Percentiles rank a stretch among this genome's conserved stretches.
These are phyloP conservation scores for Metarhizium anisopliae DNA, from an alignment of 2,329 filamentous ascomycete genomes.

Conservation along the genomic window DNA sequence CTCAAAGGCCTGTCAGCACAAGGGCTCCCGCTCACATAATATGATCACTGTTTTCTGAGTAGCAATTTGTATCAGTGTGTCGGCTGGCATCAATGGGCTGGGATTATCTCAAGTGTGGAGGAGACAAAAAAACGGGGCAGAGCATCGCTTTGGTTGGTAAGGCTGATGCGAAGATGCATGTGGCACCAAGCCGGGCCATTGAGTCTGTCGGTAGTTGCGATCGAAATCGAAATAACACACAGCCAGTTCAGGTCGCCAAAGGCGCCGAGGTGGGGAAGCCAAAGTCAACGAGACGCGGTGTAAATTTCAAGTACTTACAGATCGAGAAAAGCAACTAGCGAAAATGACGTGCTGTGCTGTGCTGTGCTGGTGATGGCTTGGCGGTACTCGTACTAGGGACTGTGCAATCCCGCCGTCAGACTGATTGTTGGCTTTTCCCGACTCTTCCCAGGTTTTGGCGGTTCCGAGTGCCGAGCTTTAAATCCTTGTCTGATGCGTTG, in stretches of 20 bases:
- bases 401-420: neutral
- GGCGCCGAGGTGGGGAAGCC: neutral
- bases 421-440: too few relatives aligned
- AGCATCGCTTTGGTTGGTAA: neutral
- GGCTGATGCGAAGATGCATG: slow-evolving; percentile 1
- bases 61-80: neutral
- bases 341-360: neutral
- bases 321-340: neutral
- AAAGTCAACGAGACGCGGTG: neutral
- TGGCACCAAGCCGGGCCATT: neutral
- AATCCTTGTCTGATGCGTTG: neutral
- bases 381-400: neutral
- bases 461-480: neutral
- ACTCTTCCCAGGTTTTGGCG: neutral
- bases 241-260: neutral
- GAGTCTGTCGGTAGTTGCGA: neutral
- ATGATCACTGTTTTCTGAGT: neutral
- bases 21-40: neutral
- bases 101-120: slow-evolving; percentile 1
- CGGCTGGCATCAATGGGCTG: neutral
- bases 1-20: neutral
- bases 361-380: neutral
- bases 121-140: neutral
- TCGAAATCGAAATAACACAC: neutral
- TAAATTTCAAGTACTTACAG: neutral